Base-by-base conservation (phyloP, 345 rosid species). In the Pistacia atlantica region DNA sequence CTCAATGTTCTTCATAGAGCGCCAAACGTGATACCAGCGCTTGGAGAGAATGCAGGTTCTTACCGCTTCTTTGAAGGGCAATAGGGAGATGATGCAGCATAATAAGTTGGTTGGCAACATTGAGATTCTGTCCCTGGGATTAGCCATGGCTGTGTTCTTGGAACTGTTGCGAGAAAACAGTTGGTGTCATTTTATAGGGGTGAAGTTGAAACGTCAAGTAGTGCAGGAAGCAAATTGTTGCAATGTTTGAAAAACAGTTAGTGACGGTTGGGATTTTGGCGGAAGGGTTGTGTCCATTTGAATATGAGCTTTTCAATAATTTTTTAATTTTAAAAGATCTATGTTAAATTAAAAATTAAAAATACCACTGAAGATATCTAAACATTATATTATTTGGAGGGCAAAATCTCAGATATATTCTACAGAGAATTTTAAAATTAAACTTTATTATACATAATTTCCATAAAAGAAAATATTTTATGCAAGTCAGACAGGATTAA, bases 1-100 rank as follows among this genome's bases (percentile, higher is more conserved):
- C 33, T 83, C 75, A 0, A 89, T 11, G 61, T 78, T 80, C 3
- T 1, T 69, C 0, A 67, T 82, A 2, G 75, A 72, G 3, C 20
- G 58, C 79, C 80, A 84, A 6, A 84, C 18, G 42, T 70, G 3
- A 5, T 57, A 74, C 87, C 87, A 90, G 4, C 51, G 72, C 33
- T 33, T 70, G 2, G 88, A 79, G 22, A 90, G 49, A 0, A 67
- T 13, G 33, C 74, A 74, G 2, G 88, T 85, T 38, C 78, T 77
- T 5, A 78, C 84, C 0, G 89, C 86, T 25, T 86, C 81, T 11
- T 75, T 83, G 63, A 91, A 89, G 2, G 89, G 72, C 33, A 85
- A 59, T 42, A 17, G 67, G 17, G 88, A 81, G 2, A 83, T 11
- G 10, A 86, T 87, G 14, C 38, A 1, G 18, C 67, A 0, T 2